Base-by-base conservation (phyloP, 108 stramenopile genomes). In the Conticribra guillardii region DNA sequence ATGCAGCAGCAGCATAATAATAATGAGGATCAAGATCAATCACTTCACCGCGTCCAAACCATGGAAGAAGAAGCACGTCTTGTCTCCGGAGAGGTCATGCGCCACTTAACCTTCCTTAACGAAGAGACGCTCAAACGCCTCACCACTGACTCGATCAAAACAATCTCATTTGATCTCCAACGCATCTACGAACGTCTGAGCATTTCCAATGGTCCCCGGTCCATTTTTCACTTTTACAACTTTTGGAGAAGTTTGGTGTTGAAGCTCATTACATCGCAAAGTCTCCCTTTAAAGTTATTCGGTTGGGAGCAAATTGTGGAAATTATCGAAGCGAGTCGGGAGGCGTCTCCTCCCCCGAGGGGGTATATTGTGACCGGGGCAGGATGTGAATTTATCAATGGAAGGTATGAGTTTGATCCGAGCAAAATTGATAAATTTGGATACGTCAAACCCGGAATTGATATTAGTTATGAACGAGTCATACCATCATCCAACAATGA, bases 301-400 rank as follows among this genome's bases (percentile, higher is more conserved):
- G 95, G 91, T 28, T 96, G 94, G 93, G 90, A 92, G 32, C 76
- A 87, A 65, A 56, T 97, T 37, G 83, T 77, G 29, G 86, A 85
- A 32, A 47, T 97, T 28, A 81, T 95, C 19, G 82, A 82, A 4
- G 85, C 82, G 19, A 65, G 85, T 29, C 65, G 29, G 7, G 64
- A 76, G 22, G 79, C 84, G 54, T 74, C 76, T 9, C 97, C 97
- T 7, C 89, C 94, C 4, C 94, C 97, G 1, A 62, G 79, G 47
- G 59, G 62, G 14, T 96, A 78, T 63, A 24, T 81, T 2, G 95
- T 93, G 8, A 60, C 65, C 4, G 72, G 76, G 21, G 97, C 95
- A 18, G 97, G 97, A 8, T 67, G 71, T 32, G 49, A 82, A 11
- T 90, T 88, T 71, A 87, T 90, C 23, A 96, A 97, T 78, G 97